phyloP scores from a whole-genome alignment of 139 green algal genomes.

The Volvox africanus region DNA sequence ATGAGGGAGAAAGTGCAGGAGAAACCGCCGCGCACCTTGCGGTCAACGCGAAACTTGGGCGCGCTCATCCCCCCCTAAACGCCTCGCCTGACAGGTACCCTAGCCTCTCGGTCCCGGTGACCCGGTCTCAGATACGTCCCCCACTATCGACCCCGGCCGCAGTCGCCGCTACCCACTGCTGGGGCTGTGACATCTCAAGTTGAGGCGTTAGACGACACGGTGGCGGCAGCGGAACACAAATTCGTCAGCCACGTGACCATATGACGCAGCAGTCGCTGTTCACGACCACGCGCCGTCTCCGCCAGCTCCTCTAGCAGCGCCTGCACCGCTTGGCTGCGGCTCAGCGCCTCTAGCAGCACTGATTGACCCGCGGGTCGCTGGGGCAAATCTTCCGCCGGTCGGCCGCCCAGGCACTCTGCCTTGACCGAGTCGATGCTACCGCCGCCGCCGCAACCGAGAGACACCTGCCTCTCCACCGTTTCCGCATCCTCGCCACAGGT shows the following conservation, averaged over 20 bases:
- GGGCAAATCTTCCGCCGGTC: not conserved
- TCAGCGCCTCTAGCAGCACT: conserved; percentile 24
- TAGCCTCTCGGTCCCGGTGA: no score
- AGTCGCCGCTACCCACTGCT: no score
- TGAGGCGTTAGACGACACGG: no score
- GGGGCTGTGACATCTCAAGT: no score
- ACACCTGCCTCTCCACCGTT: not conserved
- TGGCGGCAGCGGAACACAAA: not conserved
- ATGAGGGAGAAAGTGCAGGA: no score
- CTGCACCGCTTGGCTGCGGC: not conserved
- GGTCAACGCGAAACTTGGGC: no score
- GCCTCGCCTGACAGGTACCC: no score
- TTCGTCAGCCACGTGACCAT: conserved; percentile 39
- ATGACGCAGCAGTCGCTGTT: conserved; percentile 21
- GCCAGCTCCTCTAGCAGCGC: not conserved
- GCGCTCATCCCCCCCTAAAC: no score
- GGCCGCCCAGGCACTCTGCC: not conserved
- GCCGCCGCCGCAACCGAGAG: not conserved
- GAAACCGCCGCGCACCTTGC: no score
- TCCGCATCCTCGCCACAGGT: not conserved
- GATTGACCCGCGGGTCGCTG: not conserved
- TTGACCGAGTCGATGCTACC: not conserved
- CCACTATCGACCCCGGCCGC: no score
- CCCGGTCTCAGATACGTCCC: no score
- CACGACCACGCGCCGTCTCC: not conserved